Conservation (phyloP, 2,329 filamentous ascomycete species). For the Hypomyces rosellus region DNA sequence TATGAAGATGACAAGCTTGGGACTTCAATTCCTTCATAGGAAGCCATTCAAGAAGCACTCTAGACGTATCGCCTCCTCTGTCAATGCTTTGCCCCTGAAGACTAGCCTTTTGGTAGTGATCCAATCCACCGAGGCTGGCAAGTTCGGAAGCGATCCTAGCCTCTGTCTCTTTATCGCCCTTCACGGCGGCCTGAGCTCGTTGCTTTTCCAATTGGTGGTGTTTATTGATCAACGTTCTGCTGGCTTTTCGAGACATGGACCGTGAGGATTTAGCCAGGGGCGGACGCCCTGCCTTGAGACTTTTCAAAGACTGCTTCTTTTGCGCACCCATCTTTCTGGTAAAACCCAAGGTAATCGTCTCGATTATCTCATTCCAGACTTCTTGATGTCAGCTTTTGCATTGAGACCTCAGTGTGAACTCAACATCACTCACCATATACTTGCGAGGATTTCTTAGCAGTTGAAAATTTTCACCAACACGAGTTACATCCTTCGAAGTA, state of each 20-base stretch:
- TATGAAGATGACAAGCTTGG: slow-evolving; percentile 38
- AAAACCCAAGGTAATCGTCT: background rate
- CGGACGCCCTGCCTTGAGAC: slow-evolving; percentile 45
- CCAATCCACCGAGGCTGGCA: slow-evolving; percentile 51
- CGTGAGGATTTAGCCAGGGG: slow-evolving; percentile 46
- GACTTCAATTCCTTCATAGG: slow-evolving; percentile 23
- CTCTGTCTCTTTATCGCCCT: slow-evolving; percentile 43
- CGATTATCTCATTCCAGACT: too few relatives aligned
- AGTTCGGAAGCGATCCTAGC: slow-evolving; percentile 48
- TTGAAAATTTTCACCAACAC: too few relatives aligned
- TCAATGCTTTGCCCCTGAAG: slow-evolving; percentile 61
- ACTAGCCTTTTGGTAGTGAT: slow-evolving; percentile 60
- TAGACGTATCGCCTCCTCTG: slow-evolving; percentile 61
- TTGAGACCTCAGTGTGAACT: too few relatives aligned
- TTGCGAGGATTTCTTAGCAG: too few relatives aligned
- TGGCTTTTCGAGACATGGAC: slow-evolving; percentile 59
- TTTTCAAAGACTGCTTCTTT: slow-evolving; percentile 41
- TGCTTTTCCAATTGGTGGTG: slow-evolving; percentile 61
- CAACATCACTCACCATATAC: too few relatives aligned
- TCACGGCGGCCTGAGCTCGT: slow-evolving; percentile 46
- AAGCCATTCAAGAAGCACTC: slow-evolving; percentile 58
- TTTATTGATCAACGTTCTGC: slow-evolving; percentile 57
- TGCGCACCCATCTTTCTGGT: slow-evolving; percentile 36
- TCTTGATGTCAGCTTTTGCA: too few relatives aligned
- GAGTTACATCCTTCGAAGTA: too few relatives aligned